Conservation (phyloP, 148 eudicot genomes). For the Limonium bicolor region DNA sequence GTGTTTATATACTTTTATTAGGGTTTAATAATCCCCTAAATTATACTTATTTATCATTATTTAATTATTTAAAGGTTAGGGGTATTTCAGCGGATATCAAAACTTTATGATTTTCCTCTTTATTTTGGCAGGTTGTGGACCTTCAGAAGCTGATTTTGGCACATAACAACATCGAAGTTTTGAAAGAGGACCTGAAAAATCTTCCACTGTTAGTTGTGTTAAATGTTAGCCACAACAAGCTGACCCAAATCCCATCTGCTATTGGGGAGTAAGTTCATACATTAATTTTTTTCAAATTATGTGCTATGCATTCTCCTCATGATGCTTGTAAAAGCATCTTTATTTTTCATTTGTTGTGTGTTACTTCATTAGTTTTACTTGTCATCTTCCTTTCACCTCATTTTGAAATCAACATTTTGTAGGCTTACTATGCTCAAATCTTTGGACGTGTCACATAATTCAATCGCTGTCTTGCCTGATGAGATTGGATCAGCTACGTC, state of each 20-base stretch:
- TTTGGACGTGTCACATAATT: slow-evolving; percentile 69
- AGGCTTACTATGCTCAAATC: slow-evolving; percentile 72
- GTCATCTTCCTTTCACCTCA: slow-evolving; percentile 3
- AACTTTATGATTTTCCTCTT: too few relatives aligned
- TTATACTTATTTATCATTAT: too few relatives aligned
- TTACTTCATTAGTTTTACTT: too few relatives aligned
- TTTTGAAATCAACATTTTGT: slow-evolving; percentile 9
- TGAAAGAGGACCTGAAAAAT: slow-evolving; percentile 71
- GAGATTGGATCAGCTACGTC: slow-evolving; percentile 76
- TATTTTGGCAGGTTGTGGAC: slow-evolving; percentile 79
- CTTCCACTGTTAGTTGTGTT: slow-evolving; percentile 51
- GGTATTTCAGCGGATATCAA: too few relatives aligned
- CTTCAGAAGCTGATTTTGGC: slow-evolving; percentile 93
- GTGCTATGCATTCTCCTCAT: background rate
- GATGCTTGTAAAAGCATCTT: too few relatives aligned
- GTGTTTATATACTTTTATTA: too few relatives aligned
- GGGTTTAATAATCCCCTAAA: too few relatives aligned
- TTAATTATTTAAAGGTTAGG: too few relatives aligned
- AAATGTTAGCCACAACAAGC: slow-evolving; percentile 89
- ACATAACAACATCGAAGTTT: slow-evolving; percentile 63
- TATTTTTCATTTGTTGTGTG: too few relatives aligned
- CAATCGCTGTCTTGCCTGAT: slow-evolving; percentile 42
- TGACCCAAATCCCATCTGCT: slow-evolving; percentile 76
- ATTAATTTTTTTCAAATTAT: too few relatives aligned
- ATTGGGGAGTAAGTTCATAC: slow-evolving; percentile 88